Evolutionary conservation across 768 basidiomycete genomes (phyloP), one percentile per base, ranked within the genome.

Genomic region (Dacryopinax spathularia): DNA sequence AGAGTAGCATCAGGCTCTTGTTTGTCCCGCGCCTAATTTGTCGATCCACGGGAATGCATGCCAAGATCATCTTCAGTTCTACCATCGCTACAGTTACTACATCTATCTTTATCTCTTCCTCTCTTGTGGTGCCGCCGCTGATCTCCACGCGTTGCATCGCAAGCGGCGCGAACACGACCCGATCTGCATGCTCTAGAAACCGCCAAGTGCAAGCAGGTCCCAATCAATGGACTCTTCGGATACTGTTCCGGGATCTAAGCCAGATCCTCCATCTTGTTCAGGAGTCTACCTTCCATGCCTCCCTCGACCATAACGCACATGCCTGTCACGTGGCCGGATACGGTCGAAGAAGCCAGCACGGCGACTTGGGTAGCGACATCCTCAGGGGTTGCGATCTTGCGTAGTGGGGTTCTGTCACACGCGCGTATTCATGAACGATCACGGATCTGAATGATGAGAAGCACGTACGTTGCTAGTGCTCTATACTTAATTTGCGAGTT

Each of bases 271-370:
- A 71, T 73, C 33, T 65, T 71, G 66, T 82, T 81, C 65, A 81
- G 69, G 34, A 82, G 61, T 10, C 77, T 73, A n/a, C 88, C 88
- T 78, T 89, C 88, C 87, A 88, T 88, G 1, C 88, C 88, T 1
- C 87, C 88, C 48, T 82, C 80, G 5, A 88, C 78, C 83, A 87
- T 86, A 31, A 87, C 69, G 5, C 84, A 80, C 67, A 87, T 81
- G 0, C 87, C 87, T 1, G 83, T 81, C 18, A 89, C 78, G 68
- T 89, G 87, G 0, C 87, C 86, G 0, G 86, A 88, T 0, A 88
- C 69, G 10, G 73, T 73, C 9, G 79, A 73, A 0, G 86, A 88
- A 0, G 87, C 80, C 1, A 89, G 69, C 1, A 86, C 64, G 10
- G 80, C 79, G 33, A 89, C 77, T 71, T 88, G 86, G 9, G 76